A percentile compares a stretch with the other conserved stretches of the same genome.
Evolutionary conservation across 2,329 filamentous ascomycete species (phyloP).

Genomic region (Calonectria hawksworthii): DNA sequence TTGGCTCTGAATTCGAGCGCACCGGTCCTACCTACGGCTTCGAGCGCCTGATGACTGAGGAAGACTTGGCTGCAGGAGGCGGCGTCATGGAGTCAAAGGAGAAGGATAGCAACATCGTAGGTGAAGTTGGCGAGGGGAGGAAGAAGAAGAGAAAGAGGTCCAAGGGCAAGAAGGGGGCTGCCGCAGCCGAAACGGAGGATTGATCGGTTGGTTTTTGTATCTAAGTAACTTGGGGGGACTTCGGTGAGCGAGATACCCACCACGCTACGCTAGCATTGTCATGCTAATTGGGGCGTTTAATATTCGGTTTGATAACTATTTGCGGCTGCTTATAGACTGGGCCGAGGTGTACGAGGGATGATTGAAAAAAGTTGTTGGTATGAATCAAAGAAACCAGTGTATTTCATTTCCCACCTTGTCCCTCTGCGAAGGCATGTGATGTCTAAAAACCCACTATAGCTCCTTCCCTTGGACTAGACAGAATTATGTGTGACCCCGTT

Average conservation of each 20-base stretch:
- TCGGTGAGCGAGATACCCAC: constrained; percentile 35
- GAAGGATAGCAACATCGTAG: constrained; percentile 46
- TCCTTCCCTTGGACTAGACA: neutral
- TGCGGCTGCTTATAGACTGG: constrained; percentile 26
- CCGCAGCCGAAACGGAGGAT: constrained; percentile 41
- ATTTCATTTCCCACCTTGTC: neutral
- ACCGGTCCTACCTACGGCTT: constrained; percentile 72
- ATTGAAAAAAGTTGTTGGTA: constrained; percentile 22
- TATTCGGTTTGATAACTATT: constrained; percentile 32
- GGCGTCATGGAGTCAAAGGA: constrained; percentile 46
- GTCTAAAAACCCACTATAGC: neutral
- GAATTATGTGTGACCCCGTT: neutral
- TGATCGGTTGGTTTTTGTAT: constrained; percentile 17
- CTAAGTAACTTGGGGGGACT: constrained; percentile 14
- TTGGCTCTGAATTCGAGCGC: constrained; percentile 70
- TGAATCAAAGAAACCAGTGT: neutral
- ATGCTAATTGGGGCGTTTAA: constrained; percentile 38
- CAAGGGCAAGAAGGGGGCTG: constrained; percentile 57
- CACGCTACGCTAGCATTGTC: constrained; percentile 32
- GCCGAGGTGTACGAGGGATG: constrained; percentile 22
- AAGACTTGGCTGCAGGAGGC: constrained; percentile 35
- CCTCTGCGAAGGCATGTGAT: neutral
- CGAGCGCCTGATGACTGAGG: constrained; percentile 54
- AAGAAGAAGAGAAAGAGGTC: constrained; percentile 69
- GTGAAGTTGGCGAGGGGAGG: constrained; percentile 47